Percentiles rank a stretch among this genome's conserved stretches.
Conservation (phyloP, 1,284 basidiomycete genomes). For the Ustilago sp. region DNA sequence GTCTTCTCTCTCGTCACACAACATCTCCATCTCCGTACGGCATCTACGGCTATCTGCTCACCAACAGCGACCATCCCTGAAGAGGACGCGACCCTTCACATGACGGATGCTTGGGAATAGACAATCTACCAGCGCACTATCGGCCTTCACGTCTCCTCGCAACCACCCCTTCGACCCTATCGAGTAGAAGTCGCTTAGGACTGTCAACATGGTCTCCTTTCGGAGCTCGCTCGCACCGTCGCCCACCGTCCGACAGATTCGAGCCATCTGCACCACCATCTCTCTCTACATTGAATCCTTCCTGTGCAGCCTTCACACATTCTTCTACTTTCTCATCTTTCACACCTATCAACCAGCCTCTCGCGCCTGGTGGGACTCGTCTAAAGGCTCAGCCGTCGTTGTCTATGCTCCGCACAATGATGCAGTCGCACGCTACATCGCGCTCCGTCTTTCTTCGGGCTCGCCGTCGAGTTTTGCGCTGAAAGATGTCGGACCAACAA, state of each 20-base stretch:
- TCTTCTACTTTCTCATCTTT: constrained; percentile 38
- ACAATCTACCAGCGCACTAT: neutral
- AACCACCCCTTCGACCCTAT: neutral
- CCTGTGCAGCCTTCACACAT: constrained; percentile 31
- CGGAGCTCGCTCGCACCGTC: constrained; percentile 39
- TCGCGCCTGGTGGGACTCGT: constrained; percentile 46
- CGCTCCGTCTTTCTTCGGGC: constrained; percentile 43
- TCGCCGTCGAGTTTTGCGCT: constrained; percentile 50
- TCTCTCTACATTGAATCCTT: constrained; percentile 36
- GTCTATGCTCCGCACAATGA: constrained; percentile 51
- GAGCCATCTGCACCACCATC: constrained; percentile 34
- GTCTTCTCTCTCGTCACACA: neutral
- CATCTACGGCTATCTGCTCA: neutral
- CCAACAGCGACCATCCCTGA: neutral
- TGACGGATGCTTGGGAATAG: neutral
- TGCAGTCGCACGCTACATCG: constrained; percentile 42
- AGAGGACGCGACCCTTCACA: neutral
- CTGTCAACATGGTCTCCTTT: constrained; percentile 27
- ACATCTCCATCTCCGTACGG: neutral
- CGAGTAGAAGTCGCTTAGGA: neutral
- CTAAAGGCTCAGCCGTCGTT: constrained; percentile 48
- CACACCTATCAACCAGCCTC: constrained; percentile 34
- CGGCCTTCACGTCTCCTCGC: neutral
- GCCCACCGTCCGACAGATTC: constrained; percentile 31
- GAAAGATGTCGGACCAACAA: constrained; percentile 35